Evolutionary conservation across 306 rosid genomes (phyloP).

Genomic region (Prunus salicina): DNA sequence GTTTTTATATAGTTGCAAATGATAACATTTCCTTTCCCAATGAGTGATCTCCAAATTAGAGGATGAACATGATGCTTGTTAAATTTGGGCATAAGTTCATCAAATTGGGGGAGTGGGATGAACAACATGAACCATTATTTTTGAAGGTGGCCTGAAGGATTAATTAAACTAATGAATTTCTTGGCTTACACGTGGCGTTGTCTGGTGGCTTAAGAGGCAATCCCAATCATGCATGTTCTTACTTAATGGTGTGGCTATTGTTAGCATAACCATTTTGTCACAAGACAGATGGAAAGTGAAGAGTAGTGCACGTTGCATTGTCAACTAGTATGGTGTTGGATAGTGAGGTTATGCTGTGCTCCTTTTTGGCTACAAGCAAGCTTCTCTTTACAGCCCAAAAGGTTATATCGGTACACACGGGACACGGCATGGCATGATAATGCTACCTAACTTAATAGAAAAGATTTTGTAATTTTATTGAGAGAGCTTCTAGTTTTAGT

Average conservation of each 20-base stretch:
- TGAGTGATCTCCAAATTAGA: background rate
- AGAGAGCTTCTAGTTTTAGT: too few species aligned
- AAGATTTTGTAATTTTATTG: too few species aligned
- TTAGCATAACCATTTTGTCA: too few species aligned
- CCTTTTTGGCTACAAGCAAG: conserved; percentile 39
- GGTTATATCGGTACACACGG: background rate
- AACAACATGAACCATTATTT: background rate
- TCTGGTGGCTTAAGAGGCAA: background rate
- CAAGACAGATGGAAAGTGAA: conserved; percentile 38
- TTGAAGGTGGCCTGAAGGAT: background rate
- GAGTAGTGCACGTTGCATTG: conserved; percentile 53
- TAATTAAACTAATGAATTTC: background rate
- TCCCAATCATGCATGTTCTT: background rate
- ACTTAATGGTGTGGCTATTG: background rate
- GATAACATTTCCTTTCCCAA: background rate
- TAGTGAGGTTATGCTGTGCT: conserved; percentile 6
- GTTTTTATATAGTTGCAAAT: too few species aligned
- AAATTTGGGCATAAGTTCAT: too few species aligned
- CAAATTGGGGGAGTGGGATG: background rate
- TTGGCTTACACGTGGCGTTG: background rate
- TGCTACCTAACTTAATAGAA: too few species aligned
- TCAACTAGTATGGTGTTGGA: conserved; percentile 40
- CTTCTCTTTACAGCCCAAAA: conserved; percentile 48
- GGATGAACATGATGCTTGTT: background rate
- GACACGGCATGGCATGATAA: background rate